Percentiles rank a stretch among this genome's conserved stretches.
These are phyloP conservation scores for Solanum habrochaites DNA, from an alignment of 257 asterid genomes.

Conservation along the genomic window DNA sequence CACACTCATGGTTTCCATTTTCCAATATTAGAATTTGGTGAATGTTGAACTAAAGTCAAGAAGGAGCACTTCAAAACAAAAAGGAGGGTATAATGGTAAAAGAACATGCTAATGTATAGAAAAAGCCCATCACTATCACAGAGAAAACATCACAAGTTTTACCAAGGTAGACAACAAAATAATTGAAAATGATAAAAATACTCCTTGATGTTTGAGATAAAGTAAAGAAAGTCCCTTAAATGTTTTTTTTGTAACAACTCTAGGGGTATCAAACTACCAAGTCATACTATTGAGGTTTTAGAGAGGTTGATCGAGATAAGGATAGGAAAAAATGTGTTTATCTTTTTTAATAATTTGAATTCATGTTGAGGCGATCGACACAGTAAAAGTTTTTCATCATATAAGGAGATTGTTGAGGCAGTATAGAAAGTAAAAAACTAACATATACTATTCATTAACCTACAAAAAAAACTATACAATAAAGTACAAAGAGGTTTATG, in stretches of 20 bases:
- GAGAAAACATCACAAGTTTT: slow-evolving; percentile 9
- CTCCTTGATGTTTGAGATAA: neutral
- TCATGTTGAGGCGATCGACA: too few relatives aligned
- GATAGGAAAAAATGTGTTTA: neutral
- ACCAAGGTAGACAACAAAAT: slow-evolving; percentile 13
- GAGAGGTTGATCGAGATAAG: neutral
- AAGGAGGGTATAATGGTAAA: neutral
- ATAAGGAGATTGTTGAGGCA: neutral
- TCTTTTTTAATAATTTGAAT: neutral
- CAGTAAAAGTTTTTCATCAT: neutral
- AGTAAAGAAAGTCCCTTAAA: neutral
- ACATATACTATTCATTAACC: neutral
- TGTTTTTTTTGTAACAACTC: neutral
- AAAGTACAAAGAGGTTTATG: neutral
- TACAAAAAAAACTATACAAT: neutral
- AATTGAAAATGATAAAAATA: neutral
- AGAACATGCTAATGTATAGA: neutral
- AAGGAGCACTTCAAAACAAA: neutral
- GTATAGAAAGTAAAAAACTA: neutral
- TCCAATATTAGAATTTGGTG: neutral
- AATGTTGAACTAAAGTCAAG: neutral
- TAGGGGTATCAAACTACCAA: neutral
- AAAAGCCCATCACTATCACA: neutral
- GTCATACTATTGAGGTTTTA: neutral
- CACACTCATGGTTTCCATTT: neutral